Percentiles rank a stretch among this genome's conserved stretches.
These are phyloP conservation scores for Sclerotinia borealis DNA, from an alignment of 2,329 filamentous ascomycete genomes.

Conservation along the genomic window DNA sequence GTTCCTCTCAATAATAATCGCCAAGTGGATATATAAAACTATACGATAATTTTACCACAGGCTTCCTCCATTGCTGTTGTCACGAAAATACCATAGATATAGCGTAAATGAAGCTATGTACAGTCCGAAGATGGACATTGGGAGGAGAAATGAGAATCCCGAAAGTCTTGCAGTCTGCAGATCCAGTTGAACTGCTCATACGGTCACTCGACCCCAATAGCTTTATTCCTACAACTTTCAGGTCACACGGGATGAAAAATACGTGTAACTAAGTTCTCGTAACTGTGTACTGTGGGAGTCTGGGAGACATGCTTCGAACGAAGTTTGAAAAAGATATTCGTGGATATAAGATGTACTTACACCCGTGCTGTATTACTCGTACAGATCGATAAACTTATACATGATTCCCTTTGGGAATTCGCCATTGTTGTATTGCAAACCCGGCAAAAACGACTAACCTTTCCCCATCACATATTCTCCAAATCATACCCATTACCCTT, in stretches of 20 bases:
- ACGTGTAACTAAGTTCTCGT: no score
- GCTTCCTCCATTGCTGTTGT: no score
- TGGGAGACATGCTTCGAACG: background rate
- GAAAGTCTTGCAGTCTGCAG: no score
- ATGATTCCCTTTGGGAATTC: background rate
- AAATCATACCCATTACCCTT: conserved; percentile 34
- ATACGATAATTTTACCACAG: no score
- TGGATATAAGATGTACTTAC: background rate
- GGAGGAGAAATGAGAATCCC: no score
- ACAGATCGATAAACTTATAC: background rate
- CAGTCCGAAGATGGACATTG: background rate
- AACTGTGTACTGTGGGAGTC: no score
- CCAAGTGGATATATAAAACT: no score
- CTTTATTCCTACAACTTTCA: background rate
- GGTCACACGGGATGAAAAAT: background rate
- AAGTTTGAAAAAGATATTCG: background rate
- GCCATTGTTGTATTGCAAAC: background rate
- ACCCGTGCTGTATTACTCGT: background rate
- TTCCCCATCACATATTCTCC: background rate
- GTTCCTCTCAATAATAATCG: no score
- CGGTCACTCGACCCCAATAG: background rate
- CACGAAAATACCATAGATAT: no score
- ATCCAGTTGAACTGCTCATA: no score
- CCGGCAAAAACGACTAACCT: background rate
- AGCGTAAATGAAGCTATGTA: background rate